Conservation (phyloP, 2,329 filamentous ascomycete species). For the Acrodontium crateriforme region DNA sequence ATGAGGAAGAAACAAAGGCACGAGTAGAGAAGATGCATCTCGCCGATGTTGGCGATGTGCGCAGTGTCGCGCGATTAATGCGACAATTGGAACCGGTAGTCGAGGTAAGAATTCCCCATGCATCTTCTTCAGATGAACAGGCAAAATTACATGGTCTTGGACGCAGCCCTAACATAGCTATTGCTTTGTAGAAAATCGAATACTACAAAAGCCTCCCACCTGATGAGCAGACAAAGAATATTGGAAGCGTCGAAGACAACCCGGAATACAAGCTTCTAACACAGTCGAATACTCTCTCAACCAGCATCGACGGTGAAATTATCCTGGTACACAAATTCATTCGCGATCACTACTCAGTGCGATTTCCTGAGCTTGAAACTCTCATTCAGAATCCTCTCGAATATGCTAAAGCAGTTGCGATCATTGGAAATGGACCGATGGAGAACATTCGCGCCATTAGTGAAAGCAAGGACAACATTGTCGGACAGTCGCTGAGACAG, state of each 20-base stretch:
- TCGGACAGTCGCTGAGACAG: conserved; percentile 60
- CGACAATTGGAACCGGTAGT: conserved; percentile 67
- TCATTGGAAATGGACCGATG: conserved; percentile 84
- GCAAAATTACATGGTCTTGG: conserved; percentile 20
- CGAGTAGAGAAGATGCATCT: conserved; percentile 75
- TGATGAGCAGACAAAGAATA: conserved; percentile 46
- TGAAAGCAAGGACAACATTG: conserved; percentile 61
- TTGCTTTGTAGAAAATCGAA: conserved; percentile 57
- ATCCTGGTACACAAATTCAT: conserved; percentile 92
- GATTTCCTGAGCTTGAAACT: conserved; percentile 84
- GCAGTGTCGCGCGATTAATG: conserved; percentile 68
- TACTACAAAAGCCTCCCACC: conserved; percentile 59
- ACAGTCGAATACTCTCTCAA: conserved; percentile 78
- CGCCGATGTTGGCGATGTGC: conserved; percentile 59
- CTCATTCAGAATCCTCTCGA: conserved; percentile 85
- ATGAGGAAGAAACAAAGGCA: conserved; percentile 58
- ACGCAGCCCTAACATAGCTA: not conserved
- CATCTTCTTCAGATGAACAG: conserved; percentile 8
- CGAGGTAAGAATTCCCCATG: conserved; percentile 48
- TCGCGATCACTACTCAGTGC: conserved; percentile 83
- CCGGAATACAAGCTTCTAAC: conserved; percentile 82
- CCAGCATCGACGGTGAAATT: conserved; percentile 85
- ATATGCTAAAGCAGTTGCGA: conserved; percentile 88
- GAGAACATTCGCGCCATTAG: conserved; percentile 74
- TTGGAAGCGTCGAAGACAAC: conserved; percentile 82